Percentiles rank a stretch among this genome's conserved stretches.
Evolutionary conservation across 257 asterid genomes (phyloP).

Genomic region (Penstemon newberryi): DNA sequence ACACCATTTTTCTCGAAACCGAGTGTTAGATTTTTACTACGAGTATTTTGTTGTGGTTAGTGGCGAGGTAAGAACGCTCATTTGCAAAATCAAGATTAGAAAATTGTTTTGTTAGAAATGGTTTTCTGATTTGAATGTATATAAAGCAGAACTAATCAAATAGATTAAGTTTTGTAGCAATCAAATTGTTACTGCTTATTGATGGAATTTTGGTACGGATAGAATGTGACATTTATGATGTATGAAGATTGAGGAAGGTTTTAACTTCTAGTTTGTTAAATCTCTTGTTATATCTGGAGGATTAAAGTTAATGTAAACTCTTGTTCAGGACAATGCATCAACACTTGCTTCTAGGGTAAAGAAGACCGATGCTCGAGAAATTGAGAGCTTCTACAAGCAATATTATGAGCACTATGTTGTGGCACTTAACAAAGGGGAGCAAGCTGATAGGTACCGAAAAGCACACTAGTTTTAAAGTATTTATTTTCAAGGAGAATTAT

Average conservation of each 20-base stretch:
- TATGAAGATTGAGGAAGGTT: not conserved
- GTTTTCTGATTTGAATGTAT: not conserved
- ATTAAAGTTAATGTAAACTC: constrained; percentile 22
- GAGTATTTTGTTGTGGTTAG: not conserved
- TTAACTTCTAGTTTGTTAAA: not conserved
- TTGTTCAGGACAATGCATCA: constrained; percentile 76
- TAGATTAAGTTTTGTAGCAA: too few relatives aligned
- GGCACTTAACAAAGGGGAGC: constrained; percentile 93
- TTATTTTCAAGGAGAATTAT: constrained; percentile 8
- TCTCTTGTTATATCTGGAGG: constrained; percentile 14
- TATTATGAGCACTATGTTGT: constrained; percentile 88
- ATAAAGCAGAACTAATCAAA: not conserved
- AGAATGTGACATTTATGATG: not conserved
- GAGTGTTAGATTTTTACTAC: too few relatives aligned
- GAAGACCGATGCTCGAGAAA: constrained; percentile 96
- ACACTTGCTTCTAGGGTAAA: constrained; percentile 82
- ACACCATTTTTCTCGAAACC: not conserved
- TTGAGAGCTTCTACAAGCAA: constrained; percentile 94
- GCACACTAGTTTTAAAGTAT: constrained; percentile 9
- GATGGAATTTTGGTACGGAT: not conserved
- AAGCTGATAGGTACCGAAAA: constrained; percentile 74
- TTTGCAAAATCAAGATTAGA: not conserved
- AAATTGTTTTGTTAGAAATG: not conserved
- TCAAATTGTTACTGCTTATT: not conserved
- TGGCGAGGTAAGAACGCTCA: constrained; percentile 6